Conservation (phyloP, 768 basidiomycete genomes). For the Infundibulicybe gibba region DNA sequence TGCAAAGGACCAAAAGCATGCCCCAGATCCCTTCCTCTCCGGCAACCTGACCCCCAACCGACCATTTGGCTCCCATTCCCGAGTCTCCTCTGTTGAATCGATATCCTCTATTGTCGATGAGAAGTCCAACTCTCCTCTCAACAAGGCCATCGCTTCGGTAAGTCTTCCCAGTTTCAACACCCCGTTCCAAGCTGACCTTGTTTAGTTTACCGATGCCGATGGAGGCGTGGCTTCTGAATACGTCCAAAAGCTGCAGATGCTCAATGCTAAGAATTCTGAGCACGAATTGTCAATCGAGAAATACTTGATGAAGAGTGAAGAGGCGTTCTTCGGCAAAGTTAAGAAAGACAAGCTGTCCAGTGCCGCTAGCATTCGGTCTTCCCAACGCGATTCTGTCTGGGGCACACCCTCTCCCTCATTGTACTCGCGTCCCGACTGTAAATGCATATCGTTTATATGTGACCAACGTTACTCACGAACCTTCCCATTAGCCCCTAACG, state of each 20-base stretch:
- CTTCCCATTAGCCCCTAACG: conserved; percentile 41
- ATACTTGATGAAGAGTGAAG: conserved; percentile 87
- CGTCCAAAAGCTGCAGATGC: conserved; percentile 74
- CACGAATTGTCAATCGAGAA: conserved; percentile 90
- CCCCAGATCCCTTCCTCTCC: conserved; percentile 87
- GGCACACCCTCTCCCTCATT: conserved; percentile 63
- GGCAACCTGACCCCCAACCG: conserved; percentile 50
- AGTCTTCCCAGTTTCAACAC: conserved; percentile 14
- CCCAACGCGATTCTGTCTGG: conserved; percentile 79
- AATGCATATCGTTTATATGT: conserved; percentile 24
- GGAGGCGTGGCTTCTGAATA: conserved; percentile 90
- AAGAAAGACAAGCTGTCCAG: conserved; percentile 84
- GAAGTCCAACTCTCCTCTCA: conserved; percentile 85
- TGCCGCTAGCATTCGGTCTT: conserved; percentile 76
- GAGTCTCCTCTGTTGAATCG: conserved; percentile 84
- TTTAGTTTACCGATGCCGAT: conserved; percentile 88
- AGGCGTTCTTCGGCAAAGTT: conserved; percentile 88
- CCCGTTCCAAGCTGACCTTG: not conserved
- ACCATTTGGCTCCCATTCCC: conserved; percentile 80
- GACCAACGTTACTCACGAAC: conserved; percentile 2
- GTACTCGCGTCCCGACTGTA: conserved; percentile 76
- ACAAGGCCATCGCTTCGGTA: conserved; percentile 90
- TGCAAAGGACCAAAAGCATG: conserved; percentile 71
- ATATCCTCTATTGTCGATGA: conserved; percentile 91
- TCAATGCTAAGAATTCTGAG: conserved; percentile 86